Evolutionary conservation across 2,329 filamentous ascomycete species (phyloP).

Genomic region (Fusarium nodosum): DNA sequence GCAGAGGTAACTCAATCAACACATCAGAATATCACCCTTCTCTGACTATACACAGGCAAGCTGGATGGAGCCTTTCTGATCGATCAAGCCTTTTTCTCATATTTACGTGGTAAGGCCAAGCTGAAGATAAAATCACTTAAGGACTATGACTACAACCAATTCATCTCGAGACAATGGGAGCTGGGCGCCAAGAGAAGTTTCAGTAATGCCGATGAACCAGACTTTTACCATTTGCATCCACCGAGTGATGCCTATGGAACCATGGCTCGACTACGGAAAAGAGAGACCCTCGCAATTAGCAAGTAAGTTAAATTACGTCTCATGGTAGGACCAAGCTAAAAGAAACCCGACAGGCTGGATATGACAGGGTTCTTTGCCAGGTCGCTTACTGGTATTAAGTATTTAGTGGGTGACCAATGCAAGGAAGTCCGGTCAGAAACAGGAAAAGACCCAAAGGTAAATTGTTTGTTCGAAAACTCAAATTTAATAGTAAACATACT

Average conservation of each 20-base stretch:
- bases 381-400: background rate
- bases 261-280: background rate
- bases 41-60: background rate
- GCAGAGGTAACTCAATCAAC: background rate
- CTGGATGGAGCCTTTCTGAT: background rate
- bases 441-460: conserved; percentile 1
- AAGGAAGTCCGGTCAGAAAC: background rate
- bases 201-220: background rate
- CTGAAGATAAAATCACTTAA: background rate
- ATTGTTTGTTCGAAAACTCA: no score
- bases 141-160: background rate
- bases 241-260: background rate
- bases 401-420: background rate
- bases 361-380: background rate
- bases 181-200: conserved; percentile 2
- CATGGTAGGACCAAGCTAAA: no score
- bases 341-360: background rate
- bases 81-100: background rate
- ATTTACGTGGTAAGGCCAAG: background rate
- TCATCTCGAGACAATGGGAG: background rate
- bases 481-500: no score
- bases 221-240: background rate
- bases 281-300: background rate
- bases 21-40: no score
- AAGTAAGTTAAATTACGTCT: no score